These are phyloP conservation scores for Symmetrospora coprosmae DNA, from an alignment of 768 basidiomycete genomes.

Conservation along the genomic window DNA sequence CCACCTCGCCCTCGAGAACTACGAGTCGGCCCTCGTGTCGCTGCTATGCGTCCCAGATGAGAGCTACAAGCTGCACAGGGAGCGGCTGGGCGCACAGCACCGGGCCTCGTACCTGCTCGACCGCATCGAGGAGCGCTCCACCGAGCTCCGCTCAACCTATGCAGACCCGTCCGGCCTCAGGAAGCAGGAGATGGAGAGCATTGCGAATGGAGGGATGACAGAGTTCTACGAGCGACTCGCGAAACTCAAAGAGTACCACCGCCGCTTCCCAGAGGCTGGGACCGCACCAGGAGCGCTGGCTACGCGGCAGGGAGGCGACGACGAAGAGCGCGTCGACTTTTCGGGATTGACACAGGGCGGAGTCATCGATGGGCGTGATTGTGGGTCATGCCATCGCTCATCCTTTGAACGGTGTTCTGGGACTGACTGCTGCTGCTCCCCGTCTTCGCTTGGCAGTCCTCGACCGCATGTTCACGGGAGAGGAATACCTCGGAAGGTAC, in stretches of 20 bases:
- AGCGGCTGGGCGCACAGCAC: constrained; percentile 57
- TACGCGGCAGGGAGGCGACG: constrained; percentile 20
- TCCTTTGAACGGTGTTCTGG: background rate
- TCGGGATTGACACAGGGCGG: constrained; percentile 56
- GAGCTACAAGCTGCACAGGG: constrained; percentile 21
- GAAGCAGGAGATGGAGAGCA: constrained; percentile 27
- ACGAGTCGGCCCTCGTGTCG: constrained; percentile 67
- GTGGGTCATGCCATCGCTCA: constrained; percentile 43
- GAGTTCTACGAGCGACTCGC: constrained; percentile 93
- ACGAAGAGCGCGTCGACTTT: constrained; percentile 44
- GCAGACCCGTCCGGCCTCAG: constrained; percentile 22
- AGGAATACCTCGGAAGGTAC: constrained; percentile 88
- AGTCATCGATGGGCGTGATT: constrained; percentile 61
- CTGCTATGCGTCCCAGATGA: background rate
- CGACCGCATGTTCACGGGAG: constrained; percentile 69
- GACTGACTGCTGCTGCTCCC: constrained; percentile 23
- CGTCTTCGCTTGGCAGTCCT: constrained; percentile 24
- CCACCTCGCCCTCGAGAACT: constrained; percentile 88
- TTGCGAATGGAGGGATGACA: constrained; percentile 48
- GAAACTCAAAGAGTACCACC: constrained; percentile 91
- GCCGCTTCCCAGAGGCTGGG: constrained; percentile 80
- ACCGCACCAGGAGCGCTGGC: constrained; percentile 1
- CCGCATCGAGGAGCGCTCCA: constrained; percentile 48
- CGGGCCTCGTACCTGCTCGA: constrained; percentile 78
- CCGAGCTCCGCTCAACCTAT: constrained; percentile 18